Evolutionary conservation across 2,329 filamentous ascomycete genomes (phyloP), one percentile per base, ranked within the genome.

Genomic region (Zasmidium angulare): DNA sequence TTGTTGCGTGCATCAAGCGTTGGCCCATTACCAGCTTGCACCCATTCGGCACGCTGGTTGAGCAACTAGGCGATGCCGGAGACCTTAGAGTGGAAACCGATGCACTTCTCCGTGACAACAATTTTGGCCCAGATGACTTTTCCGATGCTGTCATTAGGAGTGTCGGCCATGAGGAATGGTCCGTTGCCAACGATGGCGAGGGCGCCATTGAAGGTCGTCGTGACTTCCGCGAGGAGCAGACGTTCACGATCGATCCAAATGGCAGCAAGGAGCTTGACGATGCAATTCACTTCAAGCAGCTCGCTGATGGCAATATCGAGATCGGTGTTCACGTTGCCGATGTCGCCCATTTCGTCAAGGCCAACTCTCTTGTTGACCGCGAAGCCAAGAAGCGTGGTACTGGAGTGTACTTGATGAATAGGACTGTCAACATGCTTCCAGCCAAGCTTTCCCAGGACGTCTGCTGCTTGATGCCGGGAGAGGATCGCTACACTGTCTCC

Each of bases 11-110:
- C 80, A 99, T 99, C 78, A 99, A 99, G 84, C 87, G 95, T 72
- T 99, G 95, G 95, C 95, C 95, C 64, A 99, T 99, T 71, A 99
- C 95, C 24, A 99, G 95, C n/a, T 86, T 99, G 57, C 95, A 99
- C 79, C 95, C 95, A 29, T 99, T 99, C 71, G 95, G 95, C 73
- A 99, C 95, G 9, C 86, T 99, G 50, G 93, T 98, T 55, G 95
- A 99, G 79, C 91, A 96, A 78, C 88, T 99, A 55, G 95, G 95
- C 63, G 91, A 91, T 74, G 98, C 98, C 90, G 95, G 95, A 66
- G 92, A 99, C 74, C 84, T 96, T 68, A 96, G 93, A 79, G 93
- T 99, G 59, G 95, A 99, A 79, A 99, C 95, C 1, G 95, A 99
- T 79, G 95, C 95, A 59, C 85, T 99, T 58, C 85, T 99, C 53